Evolutionary conservation across 1,139 yeast species (phyloP), one percentile per base, ranked within the genome.

Genomic region (Trichomonascaceae sp.): DNA sequence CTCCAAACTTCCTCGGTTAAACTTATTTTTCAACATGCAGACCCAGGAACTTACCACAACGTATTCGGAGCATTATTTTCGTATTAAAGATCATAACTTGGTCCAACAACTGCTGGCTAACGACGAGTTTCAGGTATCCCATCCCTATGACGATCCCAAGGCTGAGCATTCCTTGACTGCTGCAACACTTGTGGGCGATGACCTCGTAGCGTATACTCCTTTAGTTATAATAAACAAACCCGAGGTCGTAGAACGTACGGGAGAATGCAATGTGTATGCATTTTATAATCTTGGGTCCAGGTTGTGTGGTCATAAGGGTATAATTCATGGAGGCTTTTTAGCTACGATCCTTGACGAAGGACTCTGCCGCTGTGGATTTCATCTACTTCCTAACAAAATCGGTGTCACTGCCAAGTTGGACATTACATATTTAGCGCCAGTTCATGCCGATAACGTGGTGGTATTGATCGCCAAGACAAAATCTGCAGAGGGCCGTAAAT

Each of bases 401-500:
- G 98, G 98, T n/a, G 96, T 93, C 18, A 93, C 99, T 0, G 99
- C 96, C 0, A 78, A 78, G 50, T 73, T 93, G 47, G 73, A 79
- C 15, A 76, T 93, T 17, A 77, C 86, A 57, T 93, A 87, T 67
- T 65, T 75, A 50, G 77, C 80, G 36, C 95, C 88, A 58, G 75
- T 80, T 1, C 82, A 82, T 1, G 86, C 93, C 0, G 79, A 82
- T 56, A 76, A 85, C 18, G 80, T 85, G 4, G 80, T 90, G 9
- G 75, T 87, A 32, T 72, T 93, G 53, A 75, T 77, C 53, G 96
- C 95, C 0, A 75, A 79, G 53, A 90, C 91, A 0, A 70, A 71
- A 9, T 84, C 85, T 62, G 69, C 73, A 12, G 84, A 84, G 58
- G 96, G 97, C 0, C 75, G 99, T 46, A 91, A 90, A 70, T 90